Evolutionary conservation across 176 grass and related monocot species (phyloP), one percentile per base, ranked within the genome.

Genomic region (Oryza brachyantha): DNA sequence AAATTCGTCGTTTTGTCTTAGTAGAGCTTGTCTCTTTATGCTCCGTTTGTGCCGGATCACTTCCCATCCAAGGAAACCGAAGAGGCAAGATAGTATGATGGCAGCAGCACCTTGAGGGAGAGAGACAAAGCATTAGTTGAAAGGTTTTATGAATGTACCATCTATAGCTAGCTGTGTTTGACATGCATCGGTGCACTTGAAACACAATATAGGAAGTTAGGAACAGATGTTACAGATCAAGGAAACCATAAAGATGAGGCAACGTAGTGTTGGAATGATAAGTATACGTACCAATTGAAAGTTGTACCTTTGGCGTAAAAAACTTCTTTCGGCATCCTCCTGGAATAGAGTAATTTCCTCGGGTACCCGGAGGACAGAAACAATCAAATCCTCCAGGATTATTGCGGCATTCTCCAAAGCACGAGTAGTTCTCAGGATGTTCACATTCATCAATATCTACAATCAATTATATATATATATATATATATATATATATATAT

Each of bases 391-490:
- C 2, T 0, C 73, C 73, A 0, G 25, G 13, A 3, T 16, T 21
- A 29, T 76, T 76, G 14, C 7, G 0, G 25, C 73, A 76, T 10
- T 13, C 27, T 62, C 73, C 73, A 21, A 3, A 29, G 37, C 73
- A 76, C 29, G 57, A 37, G 35, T 76, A 76, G 1, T 62, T 42
- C 0, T 1, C 2, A 11, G 0, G 1, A 21, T 76, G 57, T 11
- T 26, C 0, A 14, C 73, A 76, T 38, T 76, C 73, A 10, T 76
- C 3, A 29, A 76, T 76, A 76, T 76, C 73, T 76, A 40, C 73
- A 55, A 24, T 54, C 17, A 50, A 34, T 35, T 24, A 55, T 5
- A 1, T 5, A 13, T 10, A 3, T 11, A 42, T 42, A 42, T 13
- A 42, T 39, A 39, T 39, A 39, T 8, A 7, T 2, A 1, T 9